Conservation (phyloP, 495 filamentous ascomycete species). For the Aspergillus affinis region DNA sequence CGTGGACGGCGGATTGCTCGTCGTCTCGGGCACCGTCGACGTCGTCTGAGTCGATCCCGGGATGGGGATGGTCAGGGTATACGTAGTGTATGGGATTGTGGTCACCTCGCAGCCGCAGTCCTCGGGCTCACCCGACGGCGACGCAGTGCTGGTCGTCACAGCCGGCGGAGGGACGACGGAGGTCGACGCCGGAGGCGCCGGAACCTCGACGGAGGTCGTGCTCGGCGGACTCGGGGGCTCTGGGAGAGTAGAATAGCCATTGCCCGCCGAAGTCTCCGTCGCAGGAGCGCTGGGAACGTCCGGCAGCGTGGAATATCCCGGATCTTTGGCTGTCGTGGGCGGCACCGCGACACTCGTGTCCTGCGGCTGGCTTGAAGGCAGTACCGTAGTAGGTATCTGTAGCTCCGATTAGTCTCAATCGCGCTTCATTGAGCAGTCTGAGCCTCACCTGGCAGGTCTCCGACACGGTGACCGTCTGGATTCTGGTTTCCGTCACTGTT, state of each 20-base stretch:
- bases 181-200: no score
- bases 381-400: background rate
- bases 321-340: background rate
- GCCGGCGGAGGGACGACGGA: background rate
- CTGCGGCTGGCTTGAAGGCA: background rate
- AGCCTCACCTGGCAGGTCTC: conserved; percentile 1
- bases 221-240: background rate
- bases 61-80: background rate
- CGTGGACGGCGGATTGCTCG: background rate
- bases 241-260: background rate
- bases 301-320: background rate
- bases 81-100: background rate
- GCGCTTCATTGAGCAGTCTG: background rate
- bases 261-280: background rate
- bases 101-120: background rate
- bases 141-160: background rate
- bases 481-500: background rate
- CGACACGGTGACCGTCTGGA: conserved; percentile 1
- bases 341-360: background rate
- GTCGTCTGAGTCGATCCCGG: background rate
- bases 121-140: background rate
- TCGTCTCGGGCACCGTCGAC: background rate
- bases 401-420: background rate
- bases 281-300: background rate
- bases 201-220: no score